Evolutionary conservation across 345 rosid genomes (phyloP), one percentile per base, ranked within the genome.

Genomic region (Gossypium stocksii): DNA sequence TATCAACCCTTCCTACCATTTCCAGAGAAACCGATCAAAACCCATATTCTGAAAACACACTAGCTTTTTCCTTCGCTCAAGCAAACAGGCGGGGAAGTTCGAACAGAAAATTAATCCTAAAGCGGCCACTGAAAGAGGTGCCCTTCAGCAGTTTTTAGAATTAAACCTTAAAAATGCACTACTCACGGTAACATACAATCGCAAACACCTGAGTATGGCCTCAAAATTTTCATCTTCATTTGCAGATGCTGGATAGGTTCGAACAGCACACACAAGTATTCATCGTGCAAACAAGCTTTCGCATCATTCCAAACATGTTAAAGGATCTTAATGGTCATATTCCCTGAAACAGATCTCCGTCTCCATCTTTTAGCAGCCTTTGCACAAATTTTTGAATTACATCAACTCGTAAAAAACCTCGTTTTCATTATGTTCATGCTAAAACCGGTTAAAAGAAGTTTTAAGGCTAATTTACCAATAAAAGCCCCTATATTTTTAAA

Each of bases 241-340:
- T 74, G 73, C 85, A 92, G 96, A 92, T 92, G 99, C 49, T 95
- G 70, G 98, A 91, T 76, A 86, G 99, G 84, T 95, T 91, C 38
- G 96, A 92, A 76, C 99, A 92, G 82, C 98, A 91, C 75, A 92
- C 94, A 0, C 82, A 87, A 89, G 74, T 94, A 97, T 77, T 89
- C 95, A 0, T 92, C 97, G 0, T 91, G 96, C 68, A 92, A 80
- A 79, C 85, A 77, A 77, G 97, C 97, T 9, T 87, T 88, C 76
- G 63, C 70, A 1, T 74, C 85, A 48, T 94, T 91, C 75, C 92
- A 82, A 82, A 80, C 54, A 27, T 79, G 86, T 80, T 85, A 89
- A 78, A 92, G 89, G 82, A 2, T 91, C 68, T 88, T 91, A 3
- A 67, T 79, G 1, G 98, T 91, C 53, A 74, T 82, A 11, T 86